Percentiles rank a stretch among this genome's conserved stretches.
These are phyloP conservation scores for Abelmoschus esculentus DNA, from an alignment of 345 rosid species.

Conservation along the genomic window DNA sequence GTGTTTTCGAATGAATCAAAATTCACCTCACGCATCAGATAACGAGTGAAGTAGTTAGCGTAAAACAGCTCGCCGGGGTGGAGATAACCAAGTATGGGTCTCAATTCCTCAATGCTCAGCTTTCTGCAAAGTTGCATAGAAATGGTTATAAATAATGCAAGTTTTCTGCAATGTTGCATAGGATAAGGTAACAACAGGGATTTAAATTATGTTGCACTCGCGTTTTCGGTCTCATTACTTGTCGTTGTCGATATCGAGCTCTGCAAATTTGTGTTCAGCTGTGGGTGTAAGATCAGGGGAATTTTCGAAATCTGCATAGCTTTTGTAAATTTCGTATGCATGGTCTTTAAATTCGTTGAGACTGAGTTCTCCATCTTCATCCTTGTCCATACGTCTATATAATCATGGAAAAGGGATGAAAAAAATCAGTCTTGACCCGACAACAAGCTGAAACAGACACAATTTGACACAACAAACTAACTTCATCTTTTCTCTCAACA, in stretches of 20 bases:
- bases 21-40: constrained; percentile 43
- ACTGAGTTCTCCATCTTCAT: constrained; percentile 44
- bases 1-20: neutral
- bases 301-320: constrained; percentile 37
- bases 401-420: neutral
- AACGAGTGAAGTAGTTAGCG: constrained; percentile 24
- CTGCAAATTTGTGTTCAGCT: constrained; percentile 38
- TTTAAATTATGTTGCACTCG: too few relatives aligned
- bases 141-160: neutral
- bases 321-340: constrained; percentile 7
- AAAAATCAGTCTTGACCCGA: too few relatives aligned
- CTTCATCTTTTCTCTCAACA: constrained; percentile 41
- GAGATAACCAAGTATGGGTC: constrained; percentile 50
- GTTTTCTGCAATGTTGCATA: too few relatives aligned
- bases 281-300: constrained; percentile 20
- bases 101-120: constrained; percentile 41
- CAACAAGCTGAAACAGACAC: too few relatives aligned
- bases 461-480: constrained; percentile 15
- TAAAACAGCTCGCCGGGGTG: constrained; percentile 56
- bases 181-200: too few relatives aligned
- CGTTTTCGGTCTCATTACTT: constrained; percentile 14
- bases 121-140: constrained; percentile 23
- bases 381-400: constrained; percentile 49
- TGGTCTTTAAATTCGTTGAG: constrained; percentile 31
- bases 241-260: constrained; percentile 49